Base-by-base conservation (phyloP, 768 basidiomycete species). In the Phylloporus scabripes region DNA sequence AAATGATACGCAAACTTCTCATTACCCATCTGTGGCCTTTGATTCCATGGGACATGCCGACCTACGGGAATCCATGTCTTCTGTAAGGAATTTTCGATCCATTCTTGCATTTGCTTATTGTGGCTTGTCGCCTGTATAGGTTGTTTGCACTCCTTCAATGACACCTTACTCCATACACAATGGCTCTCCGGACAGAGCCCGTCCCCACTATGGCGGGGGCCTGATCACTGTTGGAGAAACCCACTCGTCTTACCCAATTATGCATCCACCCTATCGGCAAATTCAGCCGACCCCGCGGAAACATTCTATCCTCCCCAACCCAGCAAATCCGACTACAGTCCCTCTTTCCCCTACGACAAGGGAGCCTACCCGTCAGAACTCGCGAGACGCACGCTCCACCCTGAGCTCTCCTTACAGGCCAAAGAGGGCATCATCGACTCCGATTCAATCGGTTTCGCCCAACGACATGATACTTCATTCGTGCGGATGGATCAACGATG, bases 401-500 rank as follows among this genome's bases (percentile, higher is more conserved):
- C 2, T 31, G 2, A 32, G 8, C 18, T 26, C 36, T 14, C 33
- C 39, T 11, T n/a, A 20, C 18, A 31, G 0, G 1, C 12, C 38
- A 0, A 31, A 1, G 12, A 50, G 47, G 15, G 21, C 51, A 11
- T 31, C 21, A 3, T 54, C 58, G 4, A 7, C 44, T 2, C 54
- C 49, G 1, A 20, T 42, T 1, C 23, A 42, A 8, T 1, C 31
- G 0, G 3, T 7, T 21, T n/a, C 15, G 1, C 26, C 24, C 7
- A 15, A 8, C 11, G 17, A 41, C 5, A 11, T 2, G 12, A 9
- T 24, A 15, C 14, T 8, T 0, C 46, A 44, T 17, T 9, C 1
- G 1, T 63, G 62, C 17, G 4, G 24, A 2, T 64, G 60, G 60
- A 1, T 29, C 0, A 3, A 0, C 1, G 41, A 37, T 0, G 37